Conservation (phyloP, 306 rosid genomes). For the Sicyos edulis region DNA sequence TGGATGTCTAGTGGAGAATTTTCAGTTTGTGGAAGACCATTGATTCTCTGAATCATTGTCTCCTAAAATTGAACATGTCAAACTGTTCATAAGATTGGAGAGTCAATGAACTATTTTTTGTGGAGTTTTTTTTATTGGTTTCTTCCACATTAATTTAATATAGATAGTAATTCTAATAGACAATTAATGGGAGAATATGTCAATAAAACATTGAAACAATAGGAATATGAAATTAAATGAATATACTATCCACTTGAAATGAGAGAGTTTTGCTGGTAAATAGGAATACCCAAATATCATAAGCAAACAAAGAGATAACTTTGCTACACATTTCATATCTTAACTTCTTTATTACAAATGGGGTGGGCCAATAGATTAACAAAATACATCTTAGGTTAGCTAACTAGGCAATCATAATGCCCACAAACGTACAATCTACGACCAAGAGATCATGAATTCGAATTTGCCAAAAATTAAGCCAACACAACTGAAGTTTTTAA, state of each 20-base stretch:
- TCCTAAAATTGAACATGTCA: background rate
- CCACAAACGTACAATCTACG: no score
- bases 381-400: background rate
- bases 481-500: conserved; percentile 45
- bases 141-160: background rate
- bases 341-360: conserved; percentile 2
- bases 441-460: no score
- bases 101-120: background rate
- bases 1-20: background rate
- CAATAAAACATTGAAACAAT: background rate
- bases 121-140: background rate
- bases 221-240: background rate
- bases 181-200: background rate
- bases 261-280: no score
- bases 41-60: background rate
- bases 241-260: no score
- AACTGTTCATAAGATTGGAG: background rate
- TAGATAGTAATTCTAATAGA: background rate
- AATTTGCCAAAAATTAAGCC: conserved; percentile 35
- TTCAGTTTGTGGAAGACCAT: background rate
- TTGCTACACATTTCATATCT: background rate
- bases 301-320: background rate
- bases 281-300: background rate
- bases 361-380: background rate
- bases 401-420: no score